Evolutionary conservation across 2,329 filamentous ascomycete species (phyloP).

Genomic region (Dendryphion nanum): DNA sequence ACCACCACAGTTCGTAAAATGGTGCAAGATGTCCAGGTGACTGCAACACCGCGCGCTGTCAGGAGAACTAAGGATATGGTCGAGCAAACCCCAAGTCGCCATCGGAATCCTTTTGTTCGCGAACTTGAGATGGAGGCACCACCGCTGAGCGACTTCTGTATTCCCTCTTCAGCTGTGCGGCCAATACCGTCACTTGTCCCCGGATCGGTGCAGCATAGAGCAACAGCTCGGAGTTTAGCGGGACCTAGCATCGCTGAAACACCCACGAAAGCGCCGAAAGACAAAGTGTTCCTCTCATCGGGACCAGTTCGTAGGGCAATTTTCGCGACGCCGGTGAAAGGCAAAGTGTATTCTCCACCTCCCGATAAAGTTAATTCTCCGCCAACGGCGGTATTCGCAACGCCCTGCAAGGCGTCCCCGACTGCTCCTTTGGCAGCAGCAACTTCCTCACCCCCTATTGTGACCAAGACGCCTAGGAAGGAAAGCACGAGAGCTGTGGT

Average conservation of each 20-base stretch:
- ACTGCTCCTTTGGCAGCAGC: slow-evolving; percentile 11
- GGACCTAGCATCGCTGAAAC: slow-evolving; percentile 40
- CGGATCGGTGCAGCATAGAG: slow-evolving; percentile 26
- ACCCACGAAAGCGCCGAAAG: slow-evolving; percentile 40
- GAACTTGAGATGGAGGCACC: slow-evolving; percentile 14
- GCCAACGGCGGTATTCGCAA: slow-evolving; percentile 18
- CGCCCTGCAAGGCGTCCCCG: slow-evolving; percentile 17
- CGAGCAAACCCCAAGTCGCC: slow-evolving; percentile 28
- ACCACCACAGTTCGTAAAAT: slow-evolving; percentile 26
- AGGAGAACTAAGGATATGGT: slow-evolving; percentile 33
- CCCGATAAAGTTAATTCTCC: background rate
- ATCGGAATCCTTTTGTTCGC: slow-evolving; percentile 23
- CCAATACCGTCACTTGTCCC: slow-evolving; percentile 23
- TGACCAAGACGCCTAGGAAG: slow-evolving; percentile 22
- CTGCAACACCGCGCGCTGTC: slow-evolving; percentile 43
- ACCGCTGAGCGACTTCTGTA: slow-evolving; percentile 30
- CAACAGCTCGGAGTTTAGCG: slow-evolving; percentile 27
- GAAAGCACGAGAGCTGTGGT: slow-evolving; percentile 1
- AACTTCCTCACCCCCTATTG: slow-evolving; percentile 7
- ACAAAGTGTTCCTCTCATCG: slow-evolving; percentile 23
- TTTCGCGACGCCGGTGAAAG: slow-evolving; percentile 34
- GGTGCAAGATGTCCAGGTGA: slow-evolving; percentile 38
- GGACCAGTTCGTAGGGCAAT: slow-evolving; percentile 25
- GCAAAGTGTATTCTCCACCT: slow-evolving; percentile 1
- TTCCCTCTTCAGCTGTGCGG: slow-evolving; percentile 43